A percentile compares a stretch with the other conserved stretches of the same genome.
These are phyloP conservation scores for Pseudocercospora pini-densiflorae DNA, from an alignment of 2,329 filamentous ascomycete species.

Conservation along the genomic window DNA sequence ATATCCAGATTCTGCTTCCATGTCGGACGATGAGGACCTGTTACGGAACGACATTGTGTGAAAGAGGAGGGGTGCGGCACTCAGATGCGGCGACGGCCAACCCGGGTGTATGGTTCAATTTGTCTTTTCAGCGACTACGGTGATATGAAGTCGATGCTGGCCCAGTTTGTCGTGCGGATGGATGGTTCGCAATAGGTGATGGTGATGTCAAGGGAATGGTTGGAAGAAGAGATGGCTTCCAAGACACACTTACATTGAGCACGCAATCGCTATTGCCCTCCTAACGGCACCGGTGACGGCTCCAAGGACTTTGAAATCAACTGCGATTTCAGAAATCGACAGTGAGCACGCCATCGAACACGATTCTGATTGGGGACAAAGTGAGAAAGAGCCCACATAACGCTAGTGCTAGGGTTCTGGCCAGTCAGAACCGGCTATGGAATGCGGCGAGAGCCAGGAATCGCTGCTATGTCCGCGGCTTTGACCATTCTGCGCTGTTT, in stretches of 20 bases:
- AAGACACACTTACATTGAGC: neutral
- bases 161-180: too few relatives aligned
- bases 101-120: neutral
- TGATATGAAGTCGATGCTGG: neutral
- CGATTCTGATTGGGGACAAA: too few relatives aligned
- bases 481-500: neutral
- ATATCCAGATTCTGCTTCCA: constrained; percentile 76
- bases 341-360: too few relatives aligned
- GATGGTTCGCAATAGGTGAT: too few relatives aligned
- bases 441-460: neutral
- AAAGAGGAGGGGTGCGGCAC: neutral
- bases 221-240: neutral
- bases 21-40: constrained; percentile 41
- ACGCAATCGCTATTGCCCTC: neutral
- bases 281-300: neutral
- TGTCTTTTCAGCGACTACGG: neutral
- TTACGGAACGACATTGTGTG: constrained; percentile 25
- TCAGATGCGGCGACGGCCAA: neutral
- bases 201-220: neutral
- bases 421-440: neutral
- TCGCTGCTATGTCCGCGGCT: neutral
- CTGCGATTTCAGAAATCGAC: too few relatives aligned
- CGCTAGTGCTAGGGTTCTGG: too few relatives aligned
- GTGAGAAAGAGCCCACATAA: too few relatives aligned
- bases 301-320: neutral